Conservation (phyloP, 306 rosid genomes). For the Quercus berberidifolia region DNA sequence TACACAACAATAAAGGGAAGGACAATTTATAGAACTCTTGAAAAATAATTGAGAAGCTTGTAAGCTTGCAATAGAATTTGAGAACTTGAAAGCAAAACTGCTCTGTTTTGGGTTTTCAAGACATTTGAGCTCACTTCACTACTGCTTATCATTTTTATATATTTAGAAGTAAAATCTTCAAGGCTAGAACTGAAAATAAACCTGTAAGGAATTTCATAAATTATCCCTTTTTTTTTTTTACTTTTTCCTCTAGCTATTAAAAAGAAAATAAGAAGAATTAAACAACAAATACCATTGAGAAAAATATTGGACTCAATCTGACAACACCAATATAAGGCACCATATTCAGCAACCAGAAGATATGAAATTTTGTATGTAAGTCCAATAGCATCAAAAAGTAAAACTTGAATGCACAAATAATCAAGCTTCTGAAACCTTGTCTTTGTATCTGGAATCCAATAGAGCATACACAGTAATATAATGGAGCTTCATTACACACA, state of each 20-base stretch:
- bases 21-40: background rate
- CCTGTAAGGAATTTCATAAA: background rate
- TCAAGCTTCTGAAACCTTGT: background rate
- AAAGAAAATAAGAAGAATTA: background rate
- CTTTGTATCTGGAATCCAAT: too few relatives aligned
- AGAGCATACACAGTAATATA: too few relatives aligned
- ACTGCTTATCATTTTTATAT: background rate
- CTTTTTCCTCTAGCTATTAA: background rate
- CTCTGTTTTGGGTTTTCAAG: background rate
- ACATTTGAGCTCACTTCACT: background rate
- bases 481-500: too few relatives aligned
- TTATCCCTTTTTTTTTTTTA: background rate
- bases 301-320: background rate
- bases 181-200: background rate
- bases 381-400: background rate
- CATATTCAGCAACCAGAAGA: background rate
- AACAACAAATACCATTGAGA: background rate
- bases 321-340: background rate
- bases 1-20: background rate
- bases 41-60: slow-evolving; percentile 3
- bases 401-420: background rate
- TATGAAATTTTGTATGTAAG: background rate
- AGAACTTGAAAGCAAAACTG: background rate
- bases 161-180: background rate
- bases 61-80: slow-evolving; percentile 7